Evolutionary conservation across 1,284 basidiomycete genomes (phyloP), one percentile per base, ranked within the genome.

Genomic region (Leucoagaricus sp.): DNA sequence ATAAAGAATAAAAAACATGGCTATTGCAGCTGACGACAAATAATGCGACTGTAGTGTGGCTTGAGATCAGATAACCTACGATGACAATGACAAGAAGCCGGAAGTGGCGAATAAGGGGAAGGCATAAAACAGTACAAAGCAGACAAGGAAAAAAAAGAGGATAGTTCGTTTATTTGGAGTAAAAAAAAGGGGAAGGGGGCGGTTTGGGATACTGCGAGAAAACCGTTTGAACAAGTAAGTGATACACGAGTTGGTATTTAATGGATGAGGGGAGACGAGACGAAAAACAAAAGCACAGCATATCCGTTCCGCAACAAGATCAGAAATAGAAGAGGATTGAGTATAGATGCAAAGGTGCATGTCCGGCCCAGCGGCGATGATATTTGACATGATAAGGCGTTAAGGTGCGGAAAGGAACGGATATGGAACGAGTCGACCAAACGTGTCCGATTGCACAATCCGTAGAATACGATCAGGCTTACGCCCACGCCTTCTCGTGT

Each of bases 401-500:
- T 62, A 59, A 64, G 58, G 65, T 66, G 66, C 42, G 25, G 28
- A 33, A 29, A n/a, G 54, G 1, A n/a, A 31, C n/a, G 15, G 41
- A 48, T 26, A n/a, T 40, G 13, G 40, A 29, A 25, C 47, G 36
- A 68, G 58, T 55, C 56, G 34, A 53, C 38, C 53, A 53, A 23
- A 6, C 54, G 36, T 47, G 26, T 29, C 33, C 42, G 31, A 42
- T 42, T 34, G 17, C 45, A 40, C 33, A 57, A 55, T 21, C n/a
- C 15, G 3, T 7, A 41, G n/a, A 41, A 21, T 21, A 41, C 15
- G n/a, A n/a, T n/a, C n/a, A 23, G n/a, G 55, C 60, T 81, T 68
- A 86, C 58, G 76, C 80, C 82, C 84, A 86, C 40, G 81, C 79
- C 69, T 85, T 83, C 65, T 88, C 86, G 58, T 82, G 70, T 53